Conservation (phyloP, 2,329 filamentous ascomycete species). For the Fusarium chlamydosporum region DNA sequence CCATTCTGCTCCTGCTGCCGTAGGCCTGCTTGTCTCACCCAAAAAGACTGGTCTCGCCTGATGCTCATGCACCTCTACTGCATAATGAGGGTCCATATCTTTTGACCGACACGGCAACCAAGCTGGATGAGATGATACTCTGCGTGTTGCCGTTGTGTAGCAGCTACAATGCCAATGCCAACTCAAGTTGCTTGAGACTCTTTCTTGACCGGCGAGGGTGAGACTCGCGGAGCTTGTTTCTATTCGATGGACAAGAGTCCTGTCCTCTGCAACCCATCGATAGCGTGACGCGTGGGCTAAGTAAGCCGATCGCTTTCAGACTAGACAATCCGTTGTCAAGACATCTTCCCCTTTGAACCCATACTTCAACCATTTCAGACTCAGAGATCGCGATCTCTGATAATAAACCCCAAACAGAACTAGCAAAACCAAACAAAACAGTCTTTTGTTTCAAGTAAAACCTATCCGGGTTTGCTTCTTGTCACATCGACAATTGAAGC, state of each 20-base stretch:
- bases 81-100: constrained; percentile 7
- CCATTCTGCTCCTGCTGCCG: constrained; percentile 29
- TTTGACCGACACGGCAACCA: constrained; percentile 7
- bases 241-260: constrained; percentile 21
- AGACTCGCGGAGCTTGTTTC: constrained; percentile 25
- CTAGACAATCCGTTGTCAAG: constrained; percentile 36
- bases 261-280: constrained; percentile 24
- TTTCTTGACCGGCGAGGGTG: constrained; percentile 7
- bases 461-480: neutral
- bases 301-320: constrained; percentile 32
- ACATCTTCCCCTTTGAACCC: constrained; percentile 29
- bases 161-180: constrained; percentile 13
- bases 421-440: constrained; percentile 16
- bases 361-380: constrained; percentile 30
- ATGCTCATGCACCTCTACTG: constrained; percentile 10
- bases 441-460: constrained; percentile 23
- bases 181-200: neutral
- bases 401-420: constrained; percentile 5
- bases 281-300: constrained; percentile 39
- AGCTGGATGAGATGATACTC: constrained; percentile 1
- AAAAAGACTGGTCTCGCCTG: constrained; percentile 19
- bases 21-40: constrained; percentile 37
- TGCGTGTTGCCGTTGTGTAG: constrained; percentile 8
- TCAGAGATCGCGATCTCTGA: constrained; percentile 37
- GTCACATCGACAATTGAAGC: neutral